Evolutionary conservation across 345 rosid species (phyloP), one percentile per base, ranked within the genome.

Genomic region (Aurinia saxatilis): DNA sequence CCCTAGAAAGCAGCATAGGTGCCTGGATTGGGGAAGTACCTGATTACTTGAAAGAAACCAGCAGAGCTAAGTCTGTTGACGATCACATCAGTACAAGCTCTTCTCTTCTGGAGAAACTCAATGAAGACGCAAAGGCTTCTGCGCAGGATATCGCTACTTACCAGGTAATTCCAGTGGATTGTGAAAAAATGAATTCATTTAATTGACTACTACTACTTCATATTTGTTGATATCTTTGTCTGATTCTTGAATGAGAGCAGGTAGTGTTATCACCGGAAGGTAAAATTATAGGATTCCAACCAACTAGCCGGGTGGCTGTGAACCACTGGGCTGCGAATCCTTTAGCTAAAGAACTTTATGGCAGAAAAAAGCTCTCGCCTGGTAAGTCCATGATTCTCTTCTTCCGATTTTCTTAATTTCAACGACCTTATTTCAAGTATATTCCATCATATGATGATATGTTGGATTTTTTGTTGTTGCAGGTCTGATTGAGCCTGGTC

Each of bases 271-370:
- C 92, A 53, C 56, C 71, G 1, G 88, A 81, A 60, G 90, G 90
- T 29, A 79, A 83, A 55, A 69, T 85, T 18, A 75, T 88, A 55
- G 96, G 92, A n/a, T 79, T 85, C 64, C 91, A 88, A 64, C 96
- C 92, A 6, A 88, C 86, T 13, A 88, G 83, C 65, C 73, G 80
- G 23, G 80, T 81, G 31, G 92, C 82, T 37, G 88, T 83, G 59
- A 88, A 85, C 68, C 81, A 80, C 49, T 85, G 92, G 92, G 81
- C 92, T 42, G 73, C 73, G 53, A 88, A 85, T 78, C 96, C 92
- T 72, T 70, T 88, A 44, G 82, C 96, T 46, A 78, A 70, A 54
- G 90, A 88, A 62, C 84, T 88, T 21, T 88, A 85, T 30, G 73
- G 74, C 8, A 80, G 79, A 60, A 73, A 71, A 75, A 82, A 77